Evolutionary conservation across 2,329 filamentous ascomycete genomes (phyloP), one percentile per base, ranked within the genome.

Genomic region (Corynespora cassiicola): DNA sequence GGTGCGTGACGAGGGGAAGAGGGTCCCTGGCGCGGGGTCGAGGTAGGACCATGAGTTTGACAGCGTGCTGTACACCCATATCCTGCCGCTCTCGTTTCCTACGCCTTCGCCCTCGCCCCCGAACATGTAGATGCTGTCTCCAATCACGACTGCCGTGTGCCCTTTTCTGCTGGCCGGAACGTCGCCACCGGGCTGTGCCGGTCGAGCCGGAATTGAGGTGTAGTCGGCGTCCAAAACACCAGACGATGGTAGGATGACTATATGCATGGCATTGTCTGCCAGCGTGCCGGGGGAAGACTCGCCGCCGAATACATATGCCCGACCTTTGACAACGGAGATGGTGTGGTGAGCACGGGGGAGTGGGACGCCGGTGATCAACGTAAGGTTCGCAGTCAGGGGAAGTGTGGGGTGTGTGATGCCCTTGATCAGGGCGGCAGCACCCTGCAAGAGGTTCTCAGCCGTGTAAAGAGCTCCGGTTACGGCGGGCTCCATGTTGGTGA

Each of bases 271-370:
- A 54, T 76, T 76, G 37, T 72, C 69, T 20, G 75, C 76, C 17
- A 79, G 64, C 24, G 40, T 66, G 44, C 44, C 69, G 53, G 25
- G 54, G 27, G 60, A 54, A 1, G 50, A 61, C 51, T 74, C 69
- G 35, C 79, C 79, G 6, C 79, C 78, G 45, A 81, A 81, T 36
- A 82, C 74, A 54, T 80, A 80, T 19, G 77, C 77, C 46, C 76
- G 75, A 35, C 75, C 72, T 42, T 74, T 75, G 46, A 82, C 68
- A 29, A 79, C 63, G 4, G 76, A 78, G 31, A 81, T 52, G 3
- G 76, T 76, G 58, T 82, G 79, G 28, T 74, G 61, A 7, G 73
- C 71, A 36, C 78, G 71, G 6, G 71, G 68, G 8, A 83, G 68
- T 39, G 64, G 42, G 43, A 71, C 50, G 48, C 70, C 54, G 42